A percentile compares a stretch with the other conserved stretches of the same genome.
Conservation (phyloP, 139 green algal genomes). For the Eudorina sp. region DNA sequence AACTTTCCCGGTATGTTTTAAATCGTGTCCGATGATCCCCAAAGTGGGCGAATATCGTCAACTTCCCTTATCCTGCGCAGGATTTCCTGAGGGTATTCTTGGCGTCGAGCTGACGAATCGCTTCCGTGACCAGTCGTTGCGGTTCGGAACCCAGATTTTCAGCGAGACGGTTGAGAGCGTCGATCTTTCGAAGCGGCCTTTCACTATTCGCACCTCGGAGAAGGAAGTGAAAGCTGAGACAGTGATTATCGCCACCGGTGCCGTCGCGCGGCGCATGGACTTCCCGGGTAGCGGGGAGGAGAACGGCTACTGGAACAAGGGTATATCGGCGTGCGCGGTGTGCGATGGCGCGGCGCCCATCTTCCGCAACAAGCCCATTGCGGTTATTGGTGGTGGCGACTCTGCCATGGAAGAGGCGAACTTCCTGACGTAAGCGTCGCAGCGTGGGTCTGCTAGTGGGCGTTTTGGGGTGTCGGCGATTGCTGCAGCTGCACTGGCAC, state of each 20-base stretch:
- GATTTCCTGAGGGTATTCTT: conserved; percentile 77
- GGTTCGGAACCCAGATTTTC: conserved; percentile 65
- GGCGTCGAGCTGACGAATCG: conserved; percentile 74
- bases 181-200: conserved; percentile 57
- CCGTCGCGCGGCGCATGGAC: conserved; percentile 55
- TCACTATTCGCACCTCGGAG: conserved; percentile 38
- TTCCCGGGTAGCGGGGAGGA: conserved; percentile 63
- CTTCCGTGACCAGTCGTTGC: conserved; percentile 39
- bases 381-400: conserved; percentile 80
- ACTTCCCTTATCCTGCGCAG: not conserved
- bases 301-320: conserved; percentile 77
- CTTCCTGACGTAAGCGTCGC: conserved; percentile 83
- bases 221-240: conserved; percentile 64
- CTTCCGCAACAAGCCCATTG: conserved; percentile 89
- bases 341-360: conserved; percentile 90
- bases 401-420: conserved; percentile 78
- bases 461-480: no score
- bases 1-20: conserved; percentile 79
- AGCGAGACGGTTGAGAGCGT: conserved; percentile 64
- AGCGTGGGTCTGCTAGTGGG: no score
- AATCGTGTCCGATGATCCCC: not conserved
- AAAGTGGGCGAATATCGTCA: not conserved
- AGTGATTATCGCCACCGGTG: conserved; percentile 79
- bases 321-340: conserved; percentile 84
- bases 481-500: no score